These are phyloP conservation scores for Choiromyces venosus DNA, from an alignment of 495 filamentous ascomycete genomes.

Conservation along the genomic window DNA sequence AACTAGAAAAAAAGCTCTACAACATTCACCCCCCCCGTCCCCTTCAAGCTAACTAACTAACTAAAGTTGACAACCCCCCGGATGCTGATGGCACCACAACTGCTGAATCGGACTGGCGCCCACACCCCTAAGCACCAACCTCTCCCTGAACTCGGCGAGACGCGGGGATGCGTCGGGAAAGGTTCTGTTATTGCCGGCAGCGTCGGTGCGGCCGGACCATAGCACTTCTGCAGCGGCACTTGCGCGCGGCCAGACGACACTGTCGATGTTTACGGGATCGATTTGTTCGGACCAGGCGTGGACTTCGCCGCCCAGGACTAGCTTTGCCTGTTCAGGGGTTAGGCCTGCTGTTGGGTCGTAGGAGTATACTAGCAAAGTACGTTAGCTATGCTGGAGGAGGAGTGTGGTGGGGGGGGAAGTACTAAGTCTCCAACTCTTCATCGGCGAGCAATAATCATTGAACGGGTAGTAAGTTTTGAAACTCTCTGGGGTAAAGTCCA, in stretches of 20 bases:
- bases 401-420: conserved; percentile 8
- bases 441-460: conserved; percentile 67
- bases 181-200: conserved; percentile 56
- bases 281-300: conserved; percentile 75
- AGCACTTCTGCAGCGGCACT: conserved; percentile 67
- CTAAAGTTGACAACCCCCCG: conserved; percentile 38
- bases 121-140: conserved; percentile 61
- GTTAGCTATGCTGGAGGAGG: not conserved
- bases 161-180: conserved; percentile 60
- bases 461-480: conserved; percentile 57
- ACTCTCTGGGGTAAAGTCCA: conserved; percentile 54
- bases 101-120: conserved; percentile 55
- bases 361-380: conserved; percentile 53
- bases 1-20: not conserved
- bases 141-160: conserved; percentile 65
- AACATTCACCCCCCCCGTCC: too few relatives aligned
- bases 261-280: conserved; percentile 62
- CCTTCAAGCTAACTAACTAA: not conserved
- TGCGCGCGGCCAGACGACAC: conserved; percentile 69
- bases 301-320: conserved; percentile 71
- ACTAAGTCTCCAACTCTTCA: conserved; percentile 65
- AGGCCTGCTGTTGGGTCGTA: conserved; percentile 64
- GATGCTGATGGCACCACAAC: conserved; percentile 50
- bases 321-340: conserved; percentile 51
- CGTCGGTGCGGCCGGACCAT: conserved; percentile 64